Evolutionary conservation across 2,329 filamentous ascomycete species (phyloP).

Genomic region (Aspergillus ochraceus): DNA sequence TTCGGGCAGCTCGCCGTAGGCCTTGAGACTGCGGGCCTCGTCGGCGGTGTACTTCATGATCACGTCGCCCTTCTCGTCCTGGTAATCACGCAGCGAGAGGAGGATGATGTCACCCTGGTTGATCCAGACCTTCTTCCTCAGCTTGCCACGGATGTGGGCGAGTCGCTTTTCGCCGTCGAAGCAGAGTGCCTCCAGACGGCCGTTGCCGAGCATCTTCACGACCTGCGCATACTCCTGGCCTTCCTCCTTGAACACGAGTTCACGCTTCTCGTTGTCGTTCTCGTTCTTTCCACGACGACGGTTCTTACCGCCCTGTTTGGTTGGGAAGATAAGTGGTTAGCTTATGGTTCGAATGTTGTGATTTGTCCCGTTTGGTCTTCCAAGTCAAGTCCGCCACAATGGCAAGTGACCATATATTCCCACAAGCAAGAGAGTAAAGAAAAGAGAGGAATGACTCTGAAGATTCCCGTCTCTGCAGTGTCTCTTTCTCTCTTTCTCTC

Average conservation of each 20-base stretch:
- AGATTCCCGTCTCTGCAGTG: background rate
- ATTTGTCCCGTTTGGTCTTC: background rate
- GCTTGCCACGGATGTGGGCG: slow-evolving; percentile 88
- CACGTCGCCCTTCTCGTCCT: slow-evolving; percentile 90
- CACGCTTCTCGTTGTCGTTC: slow-evolving; percentile 98
- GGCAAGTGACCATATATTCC: background rate
- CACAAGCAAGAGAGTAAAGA: background rate
- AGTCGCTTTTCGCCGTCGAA: slow-evolving; percentile 91
- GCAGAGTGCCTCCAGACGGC: slow-evolving; percentile 87
- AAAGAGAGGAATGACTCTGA: background rate
- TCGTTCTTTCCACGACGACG: slow-evolving; percentile 98
- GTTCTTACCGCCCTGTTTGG: slow-evolving; percentile 88
- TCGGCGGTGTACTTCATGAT: slow-evolving; percentile 96
- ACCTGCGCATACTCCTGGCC: slow-evolving; percentile 90
- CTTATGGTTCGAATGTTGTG: slow-evolving; percentile 10
- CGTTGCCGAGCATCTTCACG: slow-evolving; percentile 94
- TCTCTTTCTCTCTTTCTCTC: background rate
- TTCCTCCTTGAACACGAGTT: slow-evolving; percentile 98
- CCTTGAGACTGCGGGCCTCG: slow-evolving; percentile 91
- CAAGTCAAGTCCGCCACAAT: background rate
- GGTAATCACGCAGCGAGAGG: slow-evolving; percentile 84
- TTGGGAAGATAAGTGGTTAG: slow-evolving; percentile 24
- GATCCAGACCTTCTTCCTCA: slow-evolving; percentile 99
- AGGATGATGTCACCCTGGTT: slow-evolving; percentile 96
- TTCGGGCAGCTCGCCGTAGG: slow-evolving; percentile 95